Conservation (phyloP, 352 stramenopile species). For the Phytophthora fragariae region DNA sequence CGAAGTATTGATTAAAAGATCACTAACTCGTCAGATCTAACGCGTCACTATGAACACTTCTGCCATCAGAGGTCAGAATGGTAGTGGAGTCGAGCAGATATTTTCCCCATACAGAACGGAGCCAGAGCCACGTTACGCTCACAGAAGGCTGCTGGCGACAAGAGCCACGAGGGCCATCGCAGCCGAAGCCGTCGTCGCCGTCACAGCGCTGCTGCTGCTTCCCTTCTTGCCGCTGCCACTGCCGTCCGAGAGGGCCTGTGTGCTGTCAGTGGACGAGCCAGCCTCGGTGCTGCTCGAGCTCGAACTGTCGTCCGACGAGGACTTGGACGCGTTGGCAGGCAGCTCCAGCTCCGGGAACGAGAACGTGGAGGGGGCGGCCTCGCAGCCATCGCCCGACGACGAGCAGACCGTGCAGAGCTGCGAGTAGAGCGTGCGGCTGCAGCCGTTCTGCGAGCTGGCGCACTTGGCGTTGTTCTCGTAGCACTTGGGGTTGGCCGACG, state of each 20-base stretch:
- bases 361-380: neutral
- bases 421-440: neutral
- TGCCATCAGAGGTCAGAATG: neutral
- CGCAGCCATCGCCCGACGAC: neutral
- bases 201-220: slow-evolving; percentile 21
- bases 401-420: neutral
- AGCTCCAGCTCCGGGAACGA: neutral
- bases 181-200: slow-evolving; percentile 24
- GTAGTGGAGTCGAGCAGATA: neutral
- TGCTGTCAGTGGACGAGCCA: slow-evolving; percentile 1
- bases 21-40: slow-evolving; percentile 14
- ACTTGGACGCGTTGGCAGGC: neutral
- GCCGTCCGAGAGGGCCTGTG: slow-evolving; percentile 8
- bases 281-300: slow-evolving; percentile 2
- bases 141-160: slow-evolving; percentile 38
- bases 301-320: neutral
- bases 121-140: slow-evolving; percentile 17
- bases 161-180: slow-evolving; percentile 38
- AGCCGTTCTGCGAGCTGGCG: slow-evolving; percentile 6
- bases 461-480: slow-evolving; percentile 56
- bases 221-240: slow-evolving; percentile 8
- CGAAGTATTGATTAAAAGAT: slow-evolving; percentile 13
- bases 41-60: slow-evolving; percentile 19
- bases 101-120: slow-evolving; percentile 8
- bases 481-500: slow-evolving; percentile 58